phyloP scores from a whole-genome alignment of 345 rosid species.

The Lumnitzera littorea region DNA sequence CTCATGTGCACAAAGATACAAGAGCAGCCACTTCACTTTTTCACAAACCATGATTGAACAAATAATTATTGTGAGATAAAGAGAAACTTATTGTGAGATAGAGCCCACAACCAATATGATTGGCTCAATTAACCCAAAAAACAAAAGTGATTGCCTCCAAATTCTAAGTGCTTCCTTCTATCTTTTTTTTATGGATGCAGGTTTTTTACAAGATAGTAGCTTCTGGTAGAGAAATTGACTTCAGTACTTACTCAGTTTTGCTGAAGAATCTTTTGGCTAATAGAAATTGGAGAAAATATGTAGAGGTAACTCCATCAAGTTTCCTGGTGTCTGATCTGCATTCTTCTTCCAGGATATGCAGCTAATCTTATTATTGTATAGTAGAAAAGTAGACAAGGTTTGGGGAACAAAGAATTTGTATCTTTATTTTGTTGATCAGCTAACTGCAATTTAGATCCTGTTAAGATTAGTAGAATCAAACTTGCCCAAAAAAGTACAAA shows the following conservation, averaged over 20 bases:
- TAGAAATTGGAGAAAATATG: constrained; percentile 93
- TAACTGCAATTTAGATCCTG: not conserved
- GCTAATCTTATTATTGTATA: too few relatives aligned
- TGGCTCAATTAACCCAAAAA: not conserved
- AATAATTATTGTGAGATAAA: too few relatives aligned
- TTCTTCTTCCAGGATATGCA: too few relatives aligned
- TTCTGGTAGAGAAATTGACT: constrained; percentile 50
- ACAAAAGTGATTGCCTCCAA: not conserved
- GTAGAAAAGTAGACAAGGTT: too few relatives aligned
- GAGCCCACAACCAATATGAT: not conserved
- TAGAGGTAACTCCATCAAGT: constrained; percentile 46
- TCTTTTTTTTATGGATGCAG: constrained; percentile 29
- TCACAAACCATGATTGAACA: too few relatives aligned
- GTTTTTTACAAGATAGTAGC: constrained; percentile 63
- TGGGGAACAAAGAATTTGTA: not conserved
- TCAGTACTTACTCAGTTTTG: constrained; percentile 49
- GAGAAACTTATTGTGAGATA: not conserved
- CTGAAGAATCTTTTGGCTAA: constrained; percentile 67
- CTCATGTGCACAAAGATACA: too few relatives aligned
- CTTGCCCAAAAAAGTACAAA: too few relatives aligned
- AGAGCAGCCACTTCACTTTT: too few relatives aligned
- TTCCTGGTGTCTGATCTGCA: too few relatives aligned
- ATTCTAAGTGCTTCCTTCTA: not conserved
- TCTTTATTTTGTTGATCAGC: not conserved
- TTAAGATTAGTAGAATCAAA: not conserved